These are phyloP conservation scores for Cryptosporidium sp. DNA, from an alignment of 169 alveolate species.

Conservation along the genomic window DNA sequence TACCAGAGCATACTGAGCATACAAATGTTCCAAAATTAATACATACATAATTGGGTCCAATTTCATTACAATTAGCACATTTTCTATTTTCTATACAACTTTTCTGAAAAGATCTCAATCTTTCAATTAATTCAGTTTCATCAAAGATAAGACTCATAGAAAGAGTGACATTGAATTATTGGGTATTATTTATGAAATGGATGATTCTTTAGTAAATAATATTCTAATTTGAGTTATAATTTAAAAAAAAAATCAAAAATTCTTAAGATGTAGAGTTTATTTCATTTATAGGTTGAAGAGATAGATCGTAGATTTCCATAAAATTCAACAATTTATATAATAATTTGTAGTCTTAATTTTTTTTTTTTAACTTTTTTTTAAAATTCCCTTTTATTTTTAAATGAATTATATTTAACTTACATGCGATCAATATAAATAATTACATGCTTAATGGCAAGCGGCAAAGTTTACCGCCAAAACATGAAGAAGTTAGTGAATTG, in stretches of 20 bases:
- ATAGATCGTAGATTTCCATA: no score
- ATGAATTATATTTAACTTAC: background rate
- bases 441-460: background rate
- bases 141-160: background rate
- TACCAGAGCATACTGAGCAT: conserved; percentile 82
- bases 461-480: background rate
- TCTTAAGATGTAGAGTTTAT: background rate
- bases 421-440: background rate
- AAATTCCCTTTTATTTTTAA: background rate
- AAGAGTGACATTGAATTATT: background rate
- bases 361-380: no score
- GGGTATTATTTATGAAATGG: background rate
- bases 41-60: conserved; percentile 83
- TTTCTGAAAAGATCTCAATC: conserved; percentile 71
- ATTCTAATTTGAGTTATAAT: no score
- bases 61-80: conserved; percentile 83
- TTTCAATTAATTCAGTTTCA: conserved; percentile 44
- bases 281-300: background rate
- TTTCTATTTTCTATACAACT: conserved; percentile 67
- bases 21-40: conserved; percentile 81
- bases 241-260: no score
- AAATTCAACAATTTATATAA: no score
- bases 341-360: background rate
- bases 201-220: background rate
- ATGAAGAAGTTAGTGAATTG: background rate